Conservation (phyloP, 1,284 basidiomycete species). For the Cutaneotrichosporon mucoides region DNA sequence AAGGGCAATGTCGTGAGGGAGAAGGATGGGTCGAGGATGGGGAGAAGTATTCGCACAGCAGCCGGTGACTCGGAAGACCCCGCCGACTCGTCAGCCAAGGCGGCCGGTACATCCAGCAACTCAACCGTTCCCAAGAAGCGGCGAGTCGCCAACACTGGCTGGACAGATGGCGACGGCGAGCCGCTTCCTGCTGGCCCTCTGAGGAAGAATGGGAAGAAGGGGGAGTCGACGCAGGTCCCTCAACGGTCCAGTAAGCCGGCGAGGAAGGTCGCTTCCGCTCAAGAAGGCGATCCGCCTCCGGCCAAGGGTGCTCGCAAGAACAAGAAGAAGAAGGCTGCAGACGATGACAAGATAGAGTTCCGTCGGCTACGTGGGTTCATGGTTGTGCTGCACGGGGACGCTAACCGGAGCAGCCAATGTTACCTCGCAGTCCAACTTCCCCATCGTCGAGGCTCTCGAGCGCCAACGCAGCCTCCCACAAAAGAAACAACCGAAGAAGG, state of each 20-base stretch:
- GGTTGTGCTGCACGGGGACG: accelerated
- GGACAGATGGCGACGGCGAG: constrained; percentile 17
- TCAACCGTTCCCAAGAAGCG: not conserved
- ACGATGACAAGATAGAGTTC: constrained; percentile 14
- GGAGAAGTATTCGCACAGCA: constrained; percentile 5
- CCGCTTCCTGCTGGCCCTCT: constrained; percentile 10
- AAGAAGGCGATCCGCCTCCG: not conserved
- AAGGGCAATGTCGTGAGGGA: not conserved
- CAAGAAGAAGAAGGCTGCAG: constrained; percentile 9
- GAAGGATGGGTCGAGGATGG: not conserved
- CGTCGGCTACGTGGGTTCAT: constrained; percentile 5
- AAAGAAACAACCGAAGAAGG: constrained; percentile 6
- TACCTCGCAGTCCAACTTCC: not conserved
- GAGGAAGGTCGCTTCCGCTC: not conserved
- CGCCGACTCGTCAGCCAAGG: not conserved
- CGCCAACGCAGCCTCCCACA: constrained; percentile 6
- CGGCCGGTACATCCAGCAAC: not conserved
- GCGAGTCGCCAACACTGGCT: constrained; percentile 9
- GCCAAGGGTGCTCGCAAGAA: not conserved
- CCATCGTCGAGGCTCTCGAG: constrained; percentile 15
- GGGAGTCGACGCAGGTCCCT: not conserved
- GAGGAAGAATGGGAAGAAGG: not conserved
- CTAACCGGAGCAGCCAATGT: constrained; percentile 4
- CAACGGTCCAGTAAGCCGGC: constrained; percentile 1
- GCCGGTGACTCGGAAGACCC: constrained; percentile 1